phyloP scores from a whole-genome alignment of 140 eudicot genomes.

The Artemisia princeps region DNA sequence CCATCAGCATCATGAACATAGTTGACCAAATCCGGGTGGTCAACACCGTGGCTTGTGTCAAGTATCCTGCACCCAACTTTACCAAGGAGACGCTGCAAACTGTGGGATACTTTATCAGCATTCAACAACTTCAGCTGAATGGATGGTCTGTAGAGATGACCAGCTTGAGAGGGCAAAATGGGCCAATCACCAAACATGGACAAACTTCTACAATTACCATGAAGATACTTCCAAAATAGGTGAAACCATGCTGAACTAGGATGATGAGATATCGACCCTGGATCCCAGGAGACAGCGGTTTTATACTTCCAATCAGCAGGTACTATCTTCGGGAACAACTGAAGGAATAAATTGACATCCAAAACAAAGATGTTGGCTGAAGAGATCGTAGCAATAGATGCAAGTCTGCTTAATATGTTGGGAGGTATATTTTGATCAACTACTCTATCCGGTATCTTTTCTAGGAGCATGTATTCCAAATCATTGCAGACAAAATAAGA shows the following conservation, averaged over 20 bases:
- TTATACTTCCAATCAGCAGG: constrained; percentile 83
- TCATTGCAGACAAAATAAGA: constrained; percentile 73
- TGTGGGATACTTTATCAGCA: constrained; percentile 50
- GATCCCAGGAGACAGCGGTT: constrained; percentile 65
- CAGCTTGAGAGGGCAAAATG: constrained; percentile 69
- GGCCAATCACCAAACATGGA: constrained; percentile 84
- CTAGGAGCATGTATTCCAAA: constrained; percentile 70
- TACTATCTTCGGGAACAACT: constrained; percentile 51
- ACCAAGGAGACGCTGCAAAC: constrained; percentile 47
- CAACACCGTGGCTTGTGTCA: constrained; percentile 45
- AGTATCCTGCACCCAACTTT: constrained; percentile 76
- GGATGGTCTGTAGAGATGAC: constrained; percentile 70
- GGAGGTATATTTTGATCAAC: constrained; percentile 57
- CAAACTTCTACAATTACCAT: constrained; percentile 46
- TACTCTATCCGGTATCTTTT: constrained; percentile 54
- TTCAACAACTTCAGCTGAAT: constrained; percentile 59
- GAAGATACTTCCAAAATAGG: constrained; percentile 80
- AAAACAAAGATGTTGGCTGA: constrained; percentile 56
- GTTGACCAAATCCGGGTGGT: constrained; percentile 65
- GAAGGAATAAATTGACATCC: constrained; percentile 43
- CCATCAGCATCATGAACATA: constrained; percentile 62
- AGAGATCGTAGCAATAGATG: constrained; percentile 64
- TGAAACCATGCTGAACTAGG: constrained; percentile 71
- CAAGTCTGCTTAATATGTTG: constrained; percentile 43
- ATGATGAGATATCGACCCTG: constrained; percentile 37